Base-by-base conservation (phyloP, 2,329 filamentous ascomycete species). In the Dendrostoma leiphaemia region DNA sequence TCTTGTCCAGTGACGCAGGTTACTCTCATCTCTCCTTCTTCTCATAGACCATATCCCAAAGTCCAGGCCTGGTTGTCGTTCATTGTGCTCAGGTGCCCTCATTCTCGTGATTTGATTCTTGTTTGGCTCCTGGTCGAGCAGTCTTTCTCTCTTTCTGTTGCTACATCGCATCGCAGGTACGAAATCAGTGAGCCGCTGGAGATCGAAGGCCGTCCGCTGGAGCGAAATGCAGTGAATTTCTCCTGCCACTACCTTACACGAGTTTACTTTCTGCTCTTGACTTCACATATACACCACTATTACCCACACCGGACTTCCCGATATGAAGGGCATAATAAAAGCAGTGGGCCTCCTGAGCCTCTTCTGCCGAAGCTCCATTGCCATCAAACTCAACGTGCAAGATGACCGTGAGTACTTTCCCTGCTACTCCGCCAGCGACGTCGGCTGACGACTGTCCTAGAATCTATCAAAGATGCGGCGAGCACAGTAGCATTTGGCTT, bases 401-500 rank as follows among this genome's bases (percentile, higher is more conserved):
- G 53, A 66, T 31, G 59, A 61, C 37, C 58, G 65, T 67, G 24
- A 37, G 62, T 54, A 17, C 6, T 35, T 17, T 12, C 19, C 21
- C 8, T 21, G 7, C 7, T 32, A 13, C n/a, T 8, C 17, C 7
- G 6, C 24, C 24, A 3, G 31, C 4, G 24, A 24, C 10, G 10
- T 35, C 66, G 68, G 21, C 67, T 73, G 10, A 74, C 68, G 26
- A 65, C 46, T 69, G 67, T 10, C 4, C 24, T 56, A 82, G 79
- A 69, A 45, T 82, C 80, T 0, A 64, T 83, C 51, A 81, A 78
- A 56, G 64, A 70, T 8, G 76, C 76, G 1, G 76, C 79, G 2
- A 66, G 67, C 47, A 77, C 74, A 17, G 71, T 79, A 52, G 78
- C 76, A 26, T 77, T 68, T 51, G 75, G 74, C 21, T 58, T 80